Evolutionary conservation across 768 basidiomycete species (phyloP).

Genomic region (Dioszegia aurantiaca): DNA sequence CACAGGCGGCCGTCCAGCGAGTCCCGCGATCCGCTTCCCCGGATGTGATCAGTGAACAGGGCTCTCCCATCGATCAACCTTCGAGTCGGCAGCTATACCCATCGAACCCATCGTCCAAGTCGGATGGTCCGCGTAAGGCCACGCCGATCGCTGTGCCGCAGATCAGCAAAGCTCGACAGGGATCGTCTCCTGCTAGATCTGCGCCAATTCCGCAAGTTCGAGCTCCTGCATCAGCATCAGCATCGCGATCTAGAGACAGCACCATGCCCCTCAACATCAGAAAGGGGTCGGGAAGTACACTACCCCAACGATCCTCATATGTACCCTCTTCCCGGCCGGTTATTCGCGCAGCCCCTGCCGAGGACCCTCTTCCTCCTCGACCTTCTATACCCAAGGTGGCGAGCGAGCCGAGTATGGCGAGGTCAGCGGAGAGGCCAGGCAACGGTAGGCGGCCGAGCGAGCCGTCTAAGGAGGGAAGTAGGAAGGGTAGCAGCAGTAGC

Average conservation of each 20-base stretch:
- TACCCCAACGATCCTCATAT: slow-evolving; percentile 8
- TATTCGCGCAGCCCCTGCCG: neutral
- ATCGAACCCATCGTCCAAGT: slow-evolving; percentile 19
- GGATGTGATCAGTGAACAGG: slow-evolving; percentile 1
- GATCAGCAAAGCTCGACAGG: neutral
- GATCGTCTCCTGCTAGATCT: neutral
- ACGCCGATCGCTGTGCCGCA: neutral
- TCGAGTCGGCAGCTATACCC: slow-evolving; percentile 16
- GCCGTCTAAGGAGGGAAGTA: neutral
- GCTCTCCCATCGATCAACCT: slow-evolving; percentile 14
- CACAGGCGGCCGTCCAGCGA: slow-evolving; percentile 6
- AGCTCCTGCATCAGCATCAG: neutral
- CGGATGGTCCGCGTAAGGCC: neutral
- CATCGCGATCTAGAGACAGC: neutral
- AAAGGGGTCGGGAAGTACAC: slow-evolving; percentile 4
- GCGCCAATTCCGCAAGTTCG: no score
- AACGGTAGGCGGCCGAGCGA: slow-evolving; percentile 9
- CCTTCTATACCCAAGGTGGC: neutral
- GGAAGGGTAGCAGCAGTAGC: slow-evolving; percentile 15
- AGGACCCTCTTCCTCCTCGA: neutral
- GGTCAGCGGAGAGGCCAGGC: neutral
- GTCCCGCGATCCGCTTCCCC: slow-evolving; percentile 10
- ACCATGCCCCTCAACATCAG: slow-evolving; percentile 18
- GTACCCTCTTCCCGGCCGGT: slow-evolving; percentile 10
- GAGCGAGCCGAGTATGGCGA: neutral